Base-by-base conservation (phyloP, 2,329 filamentous ascomycete species). In the Epichloe sibirici region DNA sequence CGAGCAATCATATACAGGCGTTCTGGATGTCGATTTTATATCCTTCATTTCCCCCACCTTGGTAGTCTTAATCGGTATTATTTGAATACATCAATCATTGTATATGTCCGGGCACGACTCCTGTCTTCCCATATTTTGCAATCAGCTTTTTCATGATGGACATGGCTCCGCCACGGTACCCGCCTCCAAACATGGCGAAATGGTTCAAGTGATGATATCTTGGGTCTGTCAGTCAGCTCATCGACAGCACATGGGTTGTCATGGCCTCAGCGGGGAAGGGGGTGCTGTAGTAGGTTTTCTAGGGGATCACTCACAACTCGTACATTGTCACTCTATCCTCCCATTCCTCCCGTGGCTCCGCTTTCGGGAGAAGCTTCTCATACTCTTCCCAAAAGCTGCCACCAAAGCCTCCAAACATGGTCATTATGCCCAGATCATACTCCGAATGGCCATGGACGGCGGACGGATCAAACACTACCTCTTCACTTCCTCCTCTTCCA, bases 141-240 rank as follows among this genome's bases (percentile, higher is more conserved):
- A 88, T 70, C 59, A 96, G 71, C 57, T 72, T 79, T 65, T 76
- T 79, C 86, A 95, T 93, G 51, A 94, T 93, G 4, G 77, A 76
- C 67, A 91, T 77, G 31, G 90, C 89, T 4, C 88, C 84, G 42
- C 76, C 75, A 40, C 81, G 79, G 65, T 96, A 96, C 0, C 85
- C 78, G 1, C 84, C 85, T 0, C 89, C 89, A 66, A 95, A 96
- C 46, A 95, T 75, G 1, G 86, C 83, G 71, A 83, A 85, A 60
- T 96, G 91, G 57, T 96, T 96, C 25, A 96, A 70, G 63, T 95
- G 86, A 66, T 96, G 91, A 66, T 95, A 91, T 57, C 85, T 88
- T 34, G 28, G 58, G 28, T 31, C 28, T 9, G 31, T 38, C 48
- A 6, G 54, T 63, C 50, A 66, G 59, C 53, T 17, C 44, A 12